Evolutionary conservation across 1,284 basidiomycete genomes (phyloP).

Genomic region (Erythrobasidium hasegawianum): DNA sequence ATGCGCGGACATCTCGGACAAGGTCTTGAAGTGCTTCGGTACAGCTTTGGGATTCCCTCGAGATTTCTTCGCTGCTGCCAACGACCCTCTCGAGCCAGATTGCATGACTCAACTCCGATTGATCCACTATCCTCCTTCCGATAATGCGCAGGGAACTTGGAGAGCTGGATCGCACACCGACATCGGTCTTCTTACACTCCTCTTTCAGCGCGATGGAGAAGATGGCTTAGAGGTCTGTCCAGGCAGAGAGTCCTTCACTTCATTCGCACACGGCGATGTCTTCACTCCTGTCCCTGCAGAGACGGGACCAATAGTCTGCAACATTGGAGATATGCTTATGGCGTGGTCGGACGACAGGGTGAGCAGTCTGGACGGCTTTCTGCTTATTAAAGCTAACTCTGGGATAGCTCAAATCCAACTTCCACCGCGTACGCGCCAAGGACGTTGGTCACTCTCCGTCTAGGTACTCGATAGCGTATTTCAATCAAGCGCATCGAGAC

Average conservation of each 20-base stretch:
- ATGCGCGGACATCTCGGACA: conserved; percentile 3
- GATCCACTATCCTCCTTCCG: conserved; percentile 45
- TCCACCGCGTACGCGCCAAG: conserved; percentile 43
- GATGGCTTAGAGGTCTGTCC: conserved; percentile 46
- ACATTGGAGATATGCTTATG: conserved; percentile 47
- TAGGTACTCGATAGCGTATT: conserved; percentile 46
- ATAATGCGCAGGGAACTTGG: conserved; percentile 40
- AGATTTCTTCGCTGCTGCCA: conserved; percentile 38
- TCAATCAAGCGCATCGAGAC: conserved; percentile 44
- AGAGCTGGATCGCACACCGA: conserved; percentile 42
- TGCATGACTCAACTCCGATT: conserved; percentile 44
- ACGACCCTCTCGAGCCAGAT: conserved; percentile 41
- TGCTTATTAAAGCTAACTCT: too few relatives aligned
- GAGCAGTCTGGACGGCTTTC: too few relatives aligned
- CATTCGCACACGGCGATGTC: conserved; percentile 39
- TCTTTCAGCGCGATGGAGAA: conserved; percentile 45
- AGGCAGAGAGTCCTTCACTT: conserved; percentile 41
- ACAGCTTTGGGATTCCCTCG: conserved; percentile 27
- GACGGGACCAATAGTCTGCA: conserved; percentile 44
- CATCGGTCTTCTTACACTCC: conserved; percentile 45
- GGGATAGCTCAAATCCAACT: conserved; percentile 43
- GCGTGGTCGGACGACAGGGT: conserved; percentile 44
- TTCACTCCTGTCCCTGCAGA: conserved; percentile 38
- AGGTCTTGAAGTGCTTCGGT: conserved; percentile 4
- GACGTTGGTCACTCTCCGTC: neutral